These are phyloP conservation scores for Phialocephala sp. DNA, from an alignment of 2,329 filamentous ascomycete species.

Conservation along the genomic window DNA sequence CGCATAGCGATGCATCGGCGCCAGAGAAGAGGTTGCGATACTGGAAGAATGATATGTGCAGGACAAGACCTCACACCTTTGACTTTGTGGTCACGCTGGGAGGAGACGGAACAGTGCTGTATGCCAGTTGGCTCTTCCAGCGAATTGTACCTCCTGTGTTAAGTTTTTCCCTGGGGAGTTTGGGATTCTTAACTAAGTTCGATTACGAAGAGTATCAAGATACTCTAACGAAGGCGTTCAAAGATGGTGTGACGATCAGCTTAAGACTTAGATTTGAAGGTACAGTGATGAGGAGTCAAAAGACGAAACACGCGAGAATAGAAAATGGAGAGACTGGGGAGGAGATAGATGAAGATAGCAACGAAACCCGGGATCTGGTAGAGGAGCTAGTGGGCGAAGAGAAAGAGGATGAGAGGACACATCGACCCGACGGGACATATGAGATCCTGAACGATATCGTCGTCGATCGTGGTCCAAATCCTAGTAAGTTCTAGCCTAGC, in stretches of 20 bases:
- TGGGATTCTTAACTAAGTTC: conserved; percentile 96
- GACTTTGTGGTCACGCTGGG: conserved; percentile 93
- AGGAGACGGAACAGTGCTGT: conserved; percentile 96
- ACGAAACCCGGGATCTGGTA: conserved; percentile 69
- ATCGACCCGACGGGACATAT: conserved; percentile 81
- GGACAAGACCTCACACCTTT: conserved; percentile 80
- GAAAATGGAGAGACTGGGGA: conserved; percentile 29
- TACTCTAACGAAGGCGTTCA: conserved; percentile 75
- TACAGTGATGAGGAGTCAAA: conserved; percentile 84
- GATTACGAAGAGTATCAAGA: conserved; percentile 78
- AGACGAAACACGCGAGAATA: conserved; percentile 45
- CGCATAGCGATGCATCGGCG: conserved; percentile 17
- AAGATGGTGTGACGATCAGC: conserved; percentile 86
- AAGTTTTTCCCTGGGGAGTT: conserved; percentile 87
- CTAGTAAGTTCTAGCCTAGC: conserved; percentile 64
- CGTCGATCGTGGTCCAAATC: conserved; percentile 89
- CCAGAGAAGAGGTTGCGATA: conserved; percentile 65
- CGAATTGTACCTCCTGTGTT: conserved; percentile 91
- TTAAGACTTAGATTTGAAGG: conserved; percentile 89
- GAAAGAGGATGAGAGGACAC: conserved; percentile 81
- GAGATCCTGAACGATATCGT: conserved; percentile 98
- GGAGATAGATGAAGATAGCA: conserved; percentile 49
- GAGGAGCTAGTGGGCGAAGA: conserved; percentile 91
- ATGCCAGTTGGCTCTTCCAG: conserved; percentile 97
- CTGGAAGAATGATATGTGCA: conserved; percentile 84